Percentiles rank a stretch among this genome's conserved stretches.
These are phyloP conservation scores for Malus orientalis DNA, from an alignment of 306 rosid species.

Conservation along the genomic window DNA sequence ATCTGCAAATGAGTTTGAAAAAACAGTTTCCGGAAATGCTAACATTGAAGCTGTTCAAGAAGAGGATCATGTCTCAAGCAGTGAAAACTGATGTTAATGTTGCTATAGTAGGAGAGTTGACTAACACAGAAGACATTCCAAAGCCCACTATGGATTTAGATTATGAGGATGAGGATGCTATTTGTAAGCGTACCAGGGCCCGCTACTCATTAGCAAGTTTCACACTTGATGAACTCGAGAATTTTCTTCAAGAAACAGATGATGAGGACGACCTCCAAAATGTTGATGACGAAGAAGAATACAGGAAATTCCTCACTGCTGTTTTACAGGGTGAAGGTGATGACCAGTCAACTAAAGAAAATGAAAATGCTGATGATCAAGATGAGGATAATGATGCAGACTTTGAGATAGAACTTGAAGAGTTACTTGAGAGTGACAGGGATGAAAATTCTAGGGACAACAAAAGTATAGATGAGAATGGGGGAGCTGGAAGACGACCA, in stretches of 20 bases:
- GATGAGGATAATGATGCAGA: conserved; percentile 93
- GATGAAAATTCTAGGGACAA: conserved; percentile 45
- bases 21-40: conserved; percentile 7
- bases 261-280: conserved; percentile 91
- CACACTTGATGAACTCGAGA: conserved; percentile 89
- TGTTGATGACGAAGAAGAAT: conserved; percentile 86
- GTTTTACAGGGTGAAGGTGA: conserved; percentile 65
- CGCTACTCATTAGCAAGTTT: conserved; percentile 87
- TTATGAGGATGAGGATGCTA: conserved; percentile 60
- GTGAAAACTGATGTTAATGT: conserved; percentile 21
- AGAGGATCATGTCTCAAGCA: conserved; percentile 24
- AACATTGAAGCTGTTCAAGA: conserved; percentile 32
- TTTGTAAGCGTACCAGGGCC: conserved; percentile 90
- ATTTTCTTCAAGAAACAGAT: conserved; percentile 92
- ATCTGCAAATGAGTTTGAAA: conserved; percentile 25
- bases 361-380: conserved; percentile 66
- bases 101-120: conserved; percentile 28
- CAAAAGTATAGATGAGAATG: conserved; percentile 28
- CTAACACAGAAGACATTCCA: conserved; percentile 18
- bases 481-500: conserved; percentile 63
- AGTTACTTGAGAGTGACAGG: conserved; percentile 75
- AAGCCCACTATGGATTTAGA: conserved; percentile 39
- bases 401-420: conserved; percentile 95
- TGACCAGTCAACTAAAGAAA: conserved; percentile 40
- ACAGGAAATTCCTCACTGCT: conserved; percentile 78